Base-by-base conservation (phyloP, 345 rosid genomes). In the Psidium friedrichsthalianum region DNA sequence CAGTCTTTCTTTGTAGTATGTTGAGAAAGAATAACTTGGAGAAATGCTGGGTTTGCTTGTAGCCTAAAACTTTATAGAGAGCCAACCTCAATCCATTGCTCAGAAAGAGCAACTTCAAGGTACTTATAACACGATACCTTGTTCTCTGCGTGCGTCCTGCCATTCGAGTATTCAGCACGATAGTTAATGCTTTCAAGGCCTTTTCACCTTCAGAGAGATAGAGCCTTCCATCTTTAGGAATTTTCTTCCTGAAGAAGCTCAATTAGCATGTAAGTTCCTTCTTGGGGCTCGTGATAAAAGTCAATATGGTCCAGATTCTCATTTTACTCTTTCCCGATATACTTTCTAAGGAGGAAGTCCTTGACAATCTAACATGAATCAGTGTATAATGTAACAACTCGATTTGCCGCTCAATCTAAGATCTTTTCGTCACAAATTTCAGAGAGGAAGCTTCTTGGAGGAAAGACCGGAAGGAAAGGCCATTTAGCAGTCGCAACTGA, bases 101-200 rank as follows among this genome's bases (percentile, higher is more conserved):
- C 90, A 95, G 99, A 98, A 97, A 93, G 93, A 91, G 93, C 80
- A 96, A 96, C 86, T 92, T 85, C 90, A 97, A 97, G 99, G 99
- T 95, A 84, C 36, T 29, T 18, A 36, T 18, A 12, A 18, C 78
- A 32, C 6, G 22, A 87, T 52, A 51, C 53, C 56, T 22, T 40
- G 6, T 22, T 24, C 51, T 42, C 1, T 53, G 29, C 44, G 27
- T 47, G 56, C 59, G 3, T 51, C 52, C 18, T 1, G 22, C 42
- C 0, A 61, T 61, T 61, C 6, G 74, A 61, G 74, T 27, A 61
- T 61, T 61, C 44, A 8, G 40, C 44, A 64, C 44, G 24, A 64
- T 32, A 29, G 24, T 8, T 64, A 16, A 8, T 16, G 78, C 16
- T 64, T 1, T 32, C 78, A 32, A 32, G 44, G 12, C 13, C 78